Evolutionary conservation across 2,329 filamentous ascomycete species (phyloP), one percentile per base, ranked within the genome.

Genomic region (Dactylellina leptospora): DNA sequence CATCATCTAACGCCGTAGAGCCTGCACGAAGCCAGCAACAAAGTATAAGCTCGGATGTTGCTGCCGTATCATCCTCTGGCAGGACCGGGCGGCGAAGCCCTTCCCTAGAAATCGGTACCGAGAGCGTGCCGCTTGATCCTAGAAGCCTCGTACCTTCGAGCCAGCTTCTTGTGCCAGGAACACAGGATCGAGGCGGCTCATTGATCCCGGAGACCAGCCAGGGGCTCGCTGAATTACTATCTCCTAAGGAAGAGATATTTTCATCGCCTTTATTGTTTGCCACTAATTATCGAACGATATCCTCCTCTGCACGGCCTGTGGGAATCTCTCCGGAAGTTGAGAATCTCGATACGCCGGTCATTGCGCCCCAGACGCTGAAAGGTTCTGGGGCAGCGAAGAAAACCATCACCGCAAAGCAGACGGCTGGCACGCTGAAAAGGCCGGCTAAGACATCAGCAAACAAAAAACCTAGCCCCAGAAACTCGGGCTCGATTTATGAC

Each of bases 181-280:
- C 30, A 6, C 48, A 61, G 33, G 56, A 55, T 3, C 48, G 56
- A 13, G 64, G 64, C 2, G 28, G 64, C 42, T 62, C 64, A 13
- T 22, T 70, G 22, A 70, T 70, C 13, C 64, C 64, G 13, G 64
- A 70, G 33, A 70, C 64, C 3, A 70, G 64, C 25, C 64, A 70
- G 16, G 56, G 50, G 13, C 30, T 70, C 9, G 50, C 10, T 10
- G 56, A 61, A n/a, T 47, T 70, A 6, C 22, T 70, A 56, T 61
- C 64, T 11, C 64, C 64, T 8, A 70, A 70, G 25, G 56, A 60
- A 16, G 64, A 70, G 23, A 62, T 28, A 9, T 70, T 70, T 48
- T 70, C 64, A 16, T 70, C 64, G 8, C 64, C 64, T 2, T 1
- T 70, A 18, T 61, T 70, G 28, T 27, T 48, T 28, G 64, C 56